Percentiles rank a stretch among this genome's conserved stretches.
These are phyloP conservation scores for Cryptococcus sp. DNA, from an alignment of 1,284 basidiomycete genomes.

Conservation along the genomic window DNA sequence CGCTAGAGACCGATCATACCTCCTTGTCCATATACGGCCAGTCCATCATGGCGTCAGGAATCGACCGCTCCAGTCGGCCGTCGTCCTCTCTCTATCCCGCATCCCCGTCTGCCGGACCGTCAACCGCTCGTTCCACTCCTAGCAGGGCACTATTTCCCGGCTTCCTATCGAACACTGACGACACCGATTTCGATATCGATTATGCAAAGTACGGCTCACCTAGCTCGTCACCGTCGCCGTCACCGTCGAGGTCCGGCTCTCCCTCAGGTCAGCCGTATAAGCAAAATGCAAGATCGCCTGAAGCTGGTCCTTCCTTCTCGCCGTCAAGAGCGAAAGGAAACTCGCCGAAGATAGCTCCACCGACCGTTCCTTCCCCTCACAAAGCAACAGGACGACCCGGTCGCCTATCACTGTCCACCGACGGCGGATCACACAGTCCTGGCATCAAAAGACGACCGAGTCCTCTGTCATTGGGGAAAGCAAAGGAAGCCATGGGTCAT, in stretches of 20 bases:
- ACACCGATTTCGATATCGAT: conserved; percentile 1
- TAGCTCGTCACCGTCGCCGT: conserved; percentile 1
- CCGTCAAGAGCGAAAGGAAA: not conserved
- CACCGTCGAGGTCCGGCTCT: conserved; percentile 1
- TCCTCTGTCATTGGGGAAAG: conserved; percentile 22
- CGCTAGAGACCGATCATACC: too few species aligned
- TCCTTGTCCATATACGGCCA: too few species aligned
- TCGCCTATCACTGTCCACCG: not conserved
- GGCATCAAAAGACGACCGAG: conserved; percentile 16
- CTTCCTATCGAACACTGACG: conserved; percentile 6
- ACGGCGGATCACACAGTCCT: conserved; percentile 3
- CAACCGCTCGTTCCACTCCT: not conserved
- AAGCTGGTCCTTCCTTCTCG: conserved; percentile 1
- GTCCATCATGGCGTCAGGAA: too few species aligned
- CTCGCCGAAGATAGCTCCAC: not conserved
- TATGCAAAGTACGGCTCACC: conserved; percentile 1
- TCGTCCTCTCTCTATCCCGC: not conserved
- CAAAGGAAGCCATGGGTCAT: conserved; percentile 16
- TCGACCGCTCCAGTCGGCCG: too few species aligned
- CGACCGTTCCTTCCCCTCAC: not conserved
- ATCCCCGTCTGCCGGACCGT: conserved; percentile 3
- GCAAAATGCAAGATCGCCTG: conserved; percentile 3
- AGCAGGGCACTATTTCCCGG: conserved; percentile 7
- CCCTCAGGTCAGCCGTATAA: conserved; percentile 15
- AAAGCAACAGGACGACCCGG: not conserved